Evolutionary conservation across 2,329 filamentous ascomycete genomes (phyloP).

Genomic region (Ophiocordyceps unilateralis): DNA sequence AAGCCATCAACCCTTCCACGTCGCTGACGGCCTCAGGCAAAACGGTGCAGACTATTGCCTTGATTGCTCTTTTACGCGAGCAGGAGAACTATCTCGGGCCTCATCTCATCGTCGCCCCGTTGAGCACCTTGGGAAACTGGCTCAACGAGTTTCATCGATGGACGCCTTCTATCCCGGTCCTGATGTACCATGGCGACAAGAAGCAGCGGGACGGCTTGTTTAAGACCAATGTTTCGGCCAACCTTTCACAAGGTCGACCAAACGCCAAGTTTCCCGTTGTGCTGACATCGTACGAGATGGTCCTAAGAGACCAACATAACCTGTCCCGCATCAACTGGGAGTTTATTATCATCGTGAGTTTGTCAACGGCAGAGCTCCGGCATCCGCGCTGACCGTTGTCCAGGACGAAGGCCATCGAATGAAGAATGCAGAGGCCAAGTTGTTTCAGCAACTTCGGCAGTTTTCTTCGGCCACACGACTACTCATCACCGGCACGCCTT

Average conservation of each 20-base stretch:
- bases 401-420: slow-evolving; percentile 90
- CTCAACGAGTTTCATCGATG: slow-evolving; percentile 83
- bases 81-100: slow-evolving; percentile 70
- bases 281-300: slow-evolving; percentile 92
- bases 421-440: slow-evolving; percentile 88
- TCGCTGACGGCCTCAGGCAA: slow-evolving; percentile 38
- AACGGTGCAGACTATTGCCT: slow-evolving; percentile 77
- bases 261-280: slow-evolving; percentile 69
- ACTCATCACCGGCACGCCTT: slow-evolving; percentile 82
- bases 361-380: fast-evolving
- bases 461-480: slow-evolving; percentile 84
- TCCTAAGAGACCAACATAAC: slow-evolving; percentile 72
- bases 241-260: slow-evolving; percentile 43
- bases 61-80: slow-evolving; percentile 76
- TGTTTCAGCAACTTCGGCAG: slow-evolving; percentile 75
- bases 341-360: slow-evolving; percentile 77
- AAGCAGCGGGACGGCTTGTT: slow-evolving; percentile 63
- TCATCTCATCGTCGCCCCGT: slow-evolving; percentile 74
- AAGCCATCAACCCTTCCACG: neutral
- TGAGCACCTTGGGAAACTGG: slow-evolving; percentile 93
- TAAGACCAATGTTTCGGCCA: slow-evolving; percentile 48
- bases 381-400: slow-evolving; percentile 5
- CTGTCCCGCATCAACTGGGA: slow-evolving; percentile 82
- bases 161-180: slow-evolving; percentile 74
- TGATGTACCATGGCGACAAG: slow-evolving; percentile 81